Conservation (phyloP, 2,329 filamentous ascomycete species). For the Phaeosphaeria sp. region DNA sequence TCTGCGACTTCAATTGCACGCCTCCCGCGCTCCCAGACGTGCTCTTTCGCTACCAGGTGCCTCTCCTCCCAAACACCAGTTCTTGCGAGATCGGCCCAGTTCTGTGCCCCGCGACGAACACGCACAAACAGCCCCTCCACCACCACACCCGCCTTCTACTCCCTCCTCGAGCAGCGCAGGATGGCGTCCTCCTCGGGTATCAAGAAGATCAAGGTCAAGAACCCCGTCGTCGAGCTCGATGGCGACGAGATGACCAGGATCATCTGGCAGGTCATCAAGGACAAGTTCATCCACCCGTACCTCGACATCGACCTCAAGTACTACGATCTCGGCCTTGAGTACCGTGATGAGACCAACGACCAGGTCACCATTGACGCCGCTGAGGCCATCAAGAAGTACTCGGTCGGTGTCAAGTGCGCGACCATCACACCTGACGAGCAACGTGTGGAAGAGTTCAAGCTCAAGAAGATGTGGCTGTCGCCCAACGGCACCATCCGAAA, state of each 20-base stretch:
- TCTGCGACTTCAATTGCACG: conserved; percentile 28
- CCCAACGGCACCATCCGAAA: conserved; percentile 88
- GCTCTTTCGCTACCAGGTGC: conserved; percentile 40
- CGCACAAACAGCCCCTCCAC: conserved; percentile 13
- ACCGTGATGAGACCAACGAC: conserved; percentile 95
- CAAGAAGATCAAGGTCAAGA: conserved; percentile 99
- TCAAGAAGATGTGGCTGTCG: conserved; percentile 99
- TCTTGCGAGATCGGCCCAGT: conserved; percentile 29
- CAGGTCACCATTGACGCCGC: conserved; percentile 94
- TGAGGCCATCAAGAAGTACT: conserved; percentile 98
- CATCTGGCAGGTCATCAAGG: conserved; percentile 99
- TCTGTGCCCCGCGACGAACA: conserved; percentile 23
- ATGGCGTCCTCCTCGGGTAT: conserved; percentile 71
- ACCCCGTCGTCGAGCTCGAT: conserved; percentile 96
- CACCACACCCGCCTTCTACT: conserved; percentile 10
- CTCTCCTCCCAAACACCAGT: conserved; percentile 29
- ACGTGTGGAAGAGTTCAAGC: conserved; percentile 95
- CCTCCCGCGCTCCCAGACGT: conserved; percentile 27
- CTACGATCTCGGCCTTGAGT: conserved; percentile 91
- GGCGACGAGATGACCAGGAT: conserved; percentile 96
- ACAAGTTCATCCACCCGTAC: conserved; percentile 97
- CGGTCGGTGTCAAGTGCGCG: conserved; percentile 97
- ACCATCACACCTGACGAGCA: conserved; percentile 98
- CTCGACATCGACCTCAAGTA: conserved; percentile 98
- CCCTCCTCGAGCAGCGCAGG: conserved; percentile 29